These are phyloP conservation scores for Diaporthe humulicola DNA, from an alignment of 2,329 filamentous ascomycete species.

Conservation along the genomic window DNA sequence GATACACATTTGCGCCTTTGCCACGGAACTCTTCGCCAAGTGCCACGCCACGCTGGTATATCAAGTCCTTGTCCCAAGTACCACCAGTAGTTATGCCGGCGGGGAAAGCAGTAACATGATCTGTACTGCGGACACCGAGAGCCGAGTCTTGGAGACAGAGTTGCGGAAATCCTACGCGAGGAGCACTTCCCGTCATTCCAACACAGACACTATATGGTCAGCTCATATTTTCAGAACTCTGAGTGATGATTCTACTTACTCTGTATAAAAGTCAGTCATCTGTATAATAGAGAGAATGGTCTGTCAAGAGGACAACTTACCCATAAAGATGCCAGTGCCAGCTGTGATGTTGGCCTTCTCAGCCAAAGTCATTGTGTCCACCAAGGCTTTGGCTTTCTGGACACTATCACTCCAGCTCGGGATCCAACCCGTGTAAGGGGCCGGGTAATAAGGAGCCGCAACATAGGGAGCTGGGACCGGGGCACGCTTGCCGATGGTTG, in stretches of 20 bases:
- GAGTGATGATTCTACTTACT: conserved; percentile 41
- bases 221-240: conserved; percentile 12
- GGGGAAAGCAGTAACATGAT: conserved; percentile 83
- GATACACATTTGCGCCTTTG: conserved; percentile 79
- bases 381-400: conserved; percentile 74
- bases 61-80: conserved; percentile 80
- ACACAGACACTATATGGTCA: conserved; percentile 69
- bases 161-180: conserved; percentile 78
- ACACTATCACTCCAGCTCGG: conserved; percentile 79
- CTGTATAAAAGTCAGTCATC: conserved; percentile 39
- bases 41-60: conserved; percentile 76
- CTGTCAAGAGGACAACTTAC: conserved; percentile 48
- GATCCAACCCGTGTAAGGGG: conserved; percentile 79
- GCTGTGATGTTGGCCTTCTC: conserved; percentile 85
- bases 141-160: conserved; percentile 81
- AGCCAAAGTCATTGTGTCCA: conserved; percentile 82
- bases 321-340: conserved; percentile 80
- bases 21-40: conserved; percentile 79
- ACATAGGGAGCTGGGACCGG: conserved; percentile 53
- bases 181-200: conserved; percentile 81
- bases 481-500: conserved; percentile 45
- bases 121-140: conserved; percentile 78
- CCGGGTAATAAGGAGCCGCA: conserved; percentile 77
- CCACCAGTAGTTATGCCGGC: conserved; percentile 83
- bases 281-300: neutral